phyloP scores from a whole-genome alignment of 305 asterid species.

The Fraxinus xanthoxyloides region DNA sequence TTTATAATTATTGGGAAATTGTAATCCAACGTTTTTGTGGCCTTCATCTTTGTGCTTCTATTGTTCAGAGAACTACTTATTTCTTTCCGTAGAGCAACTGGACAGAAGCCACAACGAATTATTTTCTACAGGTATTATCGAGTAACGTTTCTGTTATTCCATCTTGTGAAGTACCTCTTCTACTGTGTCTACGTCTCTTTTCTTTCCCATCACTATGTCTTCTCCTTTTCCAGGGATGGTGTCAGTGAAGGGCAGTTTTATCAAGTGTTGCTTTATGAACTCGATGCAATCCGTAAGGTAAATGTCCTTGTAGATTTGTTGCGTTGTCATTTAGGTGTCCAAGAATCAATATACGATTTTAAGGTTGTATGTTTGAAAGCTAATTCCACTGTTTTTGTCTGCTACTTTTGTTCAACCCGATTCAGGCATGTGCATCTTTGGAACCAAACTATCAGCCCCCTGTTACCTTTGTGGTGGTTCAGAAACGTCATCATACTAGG shows the following conservation, averaged over 20 bases:
- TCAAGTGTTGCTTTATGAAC: conserved; percentile 84
- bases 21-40: background rate
- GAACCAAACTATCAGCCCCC: conserved; percentile 87
- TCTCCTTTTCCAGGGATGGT: conserved; percentile 64
- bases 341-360: background rate
- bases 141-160: background rate
- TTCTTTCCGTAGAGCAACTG: conserved; percentile 88
- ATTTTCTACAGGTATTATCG: conserved; percentile 77
- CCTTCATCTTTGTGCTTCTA: conserved; percentile 10
- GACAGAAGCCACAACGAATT: conserved; percentile 83
- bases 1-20: background rate
- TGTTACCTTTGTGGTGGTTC: conserved; percentile 89
- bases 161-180: background rate
- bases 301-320: background rate
- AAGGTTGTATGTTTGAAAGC: background rate
- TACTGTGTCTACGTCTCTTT: background rate
- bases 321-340: background rate
- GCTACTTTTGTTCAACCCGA: background rate
- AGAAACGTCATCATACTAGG: conserved; percentile 87
- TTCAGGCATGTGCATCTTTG: conserved; percentile 85
- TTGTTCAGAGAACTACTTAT: conserved; percentile 82
- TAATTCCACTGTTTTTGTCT: background rate
- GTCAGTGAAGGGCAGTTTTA: conserved; percentile 98
- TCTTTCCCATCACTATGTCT: conserved; percentile 1
- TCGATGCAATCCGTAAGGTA: conserved; percentile 94